phyloP scores from a whole-genome alignment of 352 stramenopile genomes.

The Pythium aquatile region DNA sequence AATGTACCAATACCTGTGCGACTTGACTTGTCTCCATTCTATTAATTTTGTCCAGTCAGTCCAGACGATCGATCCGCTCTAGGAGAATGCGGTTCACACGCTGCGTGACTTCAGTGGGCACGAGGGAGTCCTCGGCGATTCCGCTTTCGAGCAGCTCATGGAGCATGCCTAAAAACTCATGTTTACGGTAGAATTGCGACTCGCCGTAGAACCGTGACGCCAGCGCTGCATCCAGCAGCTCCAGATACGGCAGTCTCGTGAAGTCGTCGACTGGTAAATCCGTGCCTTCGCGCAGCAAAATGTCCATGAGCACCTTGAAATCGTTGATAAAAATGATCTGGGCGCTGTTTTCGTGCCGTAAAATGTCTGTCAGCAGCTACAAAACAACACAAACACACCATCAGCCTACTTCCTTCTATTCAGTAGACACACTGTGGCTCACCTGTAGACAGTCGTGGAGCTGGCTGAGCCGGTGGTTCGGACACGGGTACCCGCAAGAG shows the following conservation, averaged over 20 bases:
- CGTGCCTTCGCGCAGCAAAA: constrained; percentile 59
- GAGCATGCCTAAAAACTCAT: constrained; percentile 46
- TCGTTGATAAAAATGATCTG: constrained; percentile 70
- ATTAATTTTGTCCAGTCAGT: constrained; percentile 29
- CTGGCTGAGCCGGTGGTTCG: constrained; percentile 31
- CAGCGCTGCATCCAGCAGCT: constrained; percentile 46
- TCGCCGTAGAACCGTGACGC: constrained; percentile 46
- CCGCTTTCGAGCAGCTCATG: constrained; percentile 47
- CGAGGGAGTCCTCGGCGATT: constrained; percentile 35
- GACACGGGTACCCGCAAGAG: constrained; percentile 72
- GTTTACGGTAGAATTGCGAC: constrained; percentile 55
- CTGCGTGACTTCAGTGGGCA: constrained; percentile 35
- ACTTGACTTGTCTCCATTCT: too few relatives aligned
- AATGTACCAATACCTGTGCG: not conserved
- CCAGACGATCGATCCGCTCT: constrained; percentile 55
- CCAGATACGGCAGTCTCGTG: constrained; percentile 41
- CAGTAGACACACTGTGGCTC: too few relatives aligned
- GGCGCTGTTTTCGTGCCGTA: constrained; percentile 41
- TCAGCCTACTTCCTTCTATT: not conserved
- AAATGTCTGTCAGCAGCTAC: constrained; percentile 59
- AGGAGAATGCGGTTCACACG: constrained; percentile 50
- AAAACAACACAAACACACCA: constrained; percentile 5
- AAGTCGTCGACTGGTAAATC: constrained; percentile 56
- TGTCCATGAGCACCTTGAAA: constrained; percentile 70
- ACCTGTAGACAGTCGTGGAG: constrained; percentile 61